Base-by-base conservation (phyloP, 2,329 filamentous ascomycete genomes). In the Penicillium palitans region DNA sequence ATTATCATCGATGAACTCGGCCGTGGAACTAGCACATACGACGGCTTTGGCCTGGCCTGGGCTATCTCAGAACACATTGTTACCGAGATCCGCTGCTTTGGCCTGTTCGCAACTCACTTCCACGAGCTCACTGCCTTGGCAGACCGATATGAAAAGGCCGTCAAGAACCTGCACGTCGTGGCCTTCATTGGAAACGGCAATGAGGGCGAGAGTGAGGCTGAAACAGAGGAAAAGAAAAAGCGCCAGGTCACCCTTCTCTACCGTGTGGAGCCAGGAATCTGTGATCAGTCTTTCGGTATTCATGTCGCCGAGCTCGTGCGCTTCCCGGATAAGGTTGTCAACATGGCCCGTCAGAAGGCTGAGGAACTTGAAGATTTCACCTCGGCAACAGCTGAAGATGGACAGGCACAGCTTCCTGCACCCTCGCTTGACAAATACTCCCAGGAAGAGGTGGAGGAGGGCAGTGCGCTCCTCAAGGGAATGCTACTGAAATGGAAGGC, bases 1-100 rank as follows among this genome's bases (percentile, higher is more conserved):
- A 98, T 99, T 78, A 98, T 99, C 75, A 97, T 99, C 67, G 96
- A 99, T 74, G 95, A 99, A 75, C 86, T 99, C 2, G 95, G 95
- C 50, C 91, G 95, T 60, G 95, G 95, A 57, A 99, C 95, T 0
- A 97, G 92, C 61, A 99, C 96, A 0, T 99, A 99, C 74, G 96
- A 99, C 73, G 95, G 95, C 9, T 99, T 99, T 69, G 95, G 96
- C 39, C 85, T 99, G n/a, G 95, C 96, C 0, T 99, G 95, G 95
- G 95, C 95, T 51, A 99, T 99, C 61, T 96, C 91, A 0, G 95
- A 99, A 77, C 92, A 99, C 76, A 98, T 99, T 63, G 84, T 99
- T 71, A 91, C 89, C 59, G 92, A 98, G 72, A 98, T 99, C 60
- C 89, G 91, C 55, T 96, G 93, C 67, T 97, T 91, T 70, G 90